Conservation (phyloP, 306 rosid species). For the Betula pendula region DNA sequence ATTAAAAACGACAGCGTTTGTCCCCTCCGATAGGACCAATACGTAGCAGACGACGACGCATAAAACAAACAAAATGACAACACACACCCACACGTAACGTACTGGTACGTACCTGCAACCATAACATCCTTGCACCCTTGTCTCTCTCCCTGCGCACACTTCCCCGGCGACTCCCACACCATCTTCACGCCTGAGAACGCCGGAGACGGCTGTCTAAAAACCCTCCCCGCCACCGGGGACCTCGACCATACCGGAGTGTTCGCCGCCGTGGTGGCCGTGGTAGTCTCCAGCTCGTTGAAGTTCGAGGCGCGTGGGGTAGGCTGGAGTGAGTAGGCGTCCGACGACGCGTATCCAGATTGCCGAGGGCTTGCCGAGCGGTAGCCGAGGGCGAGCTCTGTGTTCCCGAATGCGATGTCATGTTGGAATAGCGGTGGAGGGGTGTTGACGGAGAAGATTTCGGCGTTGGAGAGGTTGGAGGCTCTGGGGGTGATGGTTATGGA, state of each 20-base stretch:
- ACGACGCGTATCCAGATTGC: conserved; percentile 39
- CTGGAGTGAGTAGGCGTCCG: conserved; percentile 48
- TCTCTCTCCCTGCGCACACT: conserved; percentile 26
- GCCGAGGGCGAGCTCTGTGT: conserved; percentile 19
- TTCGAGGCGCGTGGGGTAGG: conserved; percentile 44
- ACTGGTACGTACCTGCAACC: conserved; percentile 29
- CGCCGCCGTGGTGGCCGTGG: conserved; percentile 21
- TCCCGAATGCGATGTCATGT: conserved; percentile 8
- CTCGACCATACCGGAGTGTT: conserved; percentile 40
- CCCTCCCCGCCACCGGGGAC: conserved; percentile 39
- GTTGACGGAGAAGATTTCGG: conserved; percentile 47
- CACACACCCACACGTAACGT: background rate
- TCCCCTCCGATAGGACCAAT: conserved; percentile 2
- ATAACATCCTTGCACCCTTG: conserved; percentile 29
- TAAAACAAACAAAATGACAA: background rate
- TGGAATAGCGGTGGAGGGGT: conserved; percentile 21
- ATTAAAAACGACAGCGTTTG: conserved; percentile 26
- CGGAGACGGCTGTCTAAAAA: conserved; percentile 31
- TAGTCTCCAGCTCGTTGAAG: conserved; percentile 39
- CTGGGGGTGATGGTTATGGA: conserved; percentile 39
- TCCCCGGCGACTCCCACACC: conserved; percentile 43
- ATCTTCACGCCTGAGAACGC: conserved; percentile 20
- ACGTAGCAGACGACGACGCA: conserved; percentile 24
- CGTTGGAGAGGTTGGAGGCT: conserved; percentile 47
- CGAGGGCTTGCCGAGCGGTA: conserved; percentile 29